Evolutionary conservation across 495 filamentous ascomycete species (phyloP), one percentile per base, ranked within the genome.

Genomic region (Neurospora intermedia): DNA sequence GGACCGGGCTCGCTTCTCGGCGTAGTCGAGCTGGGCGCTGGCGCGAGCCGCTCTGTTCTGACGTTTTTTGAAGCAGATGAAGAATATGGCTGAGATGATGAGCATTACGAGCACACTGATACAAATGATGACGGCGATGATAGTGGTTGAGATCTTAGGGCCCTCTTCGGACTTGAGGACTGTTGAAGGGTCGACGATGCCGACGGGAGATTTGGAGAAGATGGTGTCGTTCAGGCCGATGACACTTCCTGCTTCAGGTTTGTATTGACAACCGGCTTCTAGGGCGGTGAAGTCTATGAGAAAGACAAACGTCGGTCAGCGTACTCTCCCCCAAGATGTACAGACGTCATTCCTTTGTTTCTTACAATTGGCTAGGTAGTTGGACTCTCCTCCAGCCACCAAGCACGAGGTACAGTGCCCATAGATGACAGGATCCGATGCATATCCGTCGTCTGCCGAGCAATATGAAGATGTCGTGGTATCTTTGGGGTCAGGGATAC

Each of bases 241-340:
- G 18, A 79, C 70, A 11, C 72, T 75, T 16, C 86, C 85, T 1
- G 81, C 69, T 4, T 77, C 48, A 4, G 87, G 86, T 23, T 83
- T 80, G 73, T 87, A 85, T 15, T 77, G 72, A 73, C 87, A 88
- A 10, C 83, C 87, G 69, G 84, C 85, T 62, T 84, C 76, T 2
- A 88, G 77, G 39, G 83, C 84, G 6, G 81, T 77, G 71, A 87
- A 76, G 73, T 81, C 84, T 87, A 46, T 18, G 9, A 31, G 11
- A 23, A 20, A 9, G 20, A 23, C 9, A 43, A 10, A 6, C 15
- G 1, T 2, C 6, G 10, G 69, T 82, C 39, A 39, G 39, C 39
- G 7, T 8, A 39, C 39, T 39, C 39, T 39, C 39, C 39, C 0
- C 39, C 39, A 39, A 39, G 7, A 7, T 8, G 39, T 7, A 8